A percentile compares a stretch with the other conserved stretches of the same genome.
These are phyloP conservation scores for Aspergillus phoenicis DNA, from an alignment of 2,329 filamentous ascomycete species.

Conservation along the genomic window DNA sequence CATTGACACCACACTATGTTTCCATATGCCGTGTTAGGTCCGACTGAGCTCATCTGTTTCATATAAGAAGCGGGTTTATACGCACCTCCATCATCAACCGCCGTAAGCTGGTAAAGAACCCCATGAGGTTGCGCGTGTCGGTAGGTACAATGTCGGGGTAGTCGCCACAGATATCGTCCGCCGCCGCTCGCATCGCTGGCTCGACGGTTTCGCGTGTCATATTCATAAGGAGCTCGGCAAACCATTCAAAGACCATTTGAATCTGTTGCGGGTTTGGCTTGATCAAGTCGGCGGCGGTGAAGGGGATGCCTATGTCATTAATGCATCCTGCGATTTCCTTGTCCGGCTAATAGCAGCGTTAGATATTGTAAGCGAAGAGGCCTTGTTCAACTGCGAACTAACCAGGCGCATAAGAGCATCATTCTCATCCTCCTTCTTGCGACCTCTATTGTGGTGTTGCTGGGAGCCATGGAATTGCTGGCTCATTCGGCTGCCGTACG, in stretches of 20 bases:
- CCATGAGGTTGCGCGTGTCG: conserved; percentile 93
- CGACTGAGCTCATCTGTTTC: not conserved
- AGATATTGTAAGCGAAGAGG: conserved; percentile 6
- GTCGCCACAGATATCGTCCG: conserved; percentile 82
- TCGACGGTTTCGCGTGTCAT: conserved; percentile 90
- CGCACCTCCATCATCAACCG: conserved; percentile 70
- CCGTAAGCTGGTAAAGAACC: conserved; percentile 84
- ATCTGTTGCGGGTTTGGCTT: conserved; percentile 94
- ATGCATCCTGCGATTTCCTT: conserved; percentile 94
- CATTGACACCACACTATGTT: conserved; percentile 77
- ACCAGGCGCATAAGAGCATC: conserved; percentile 62
- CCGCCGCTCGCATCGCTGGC: conserved; percentile 90
- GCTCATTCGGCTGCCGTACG: conserved; percentile 56
- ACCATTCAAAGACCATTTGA: conserved; percentile 97
- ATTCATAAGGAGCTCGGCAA: conserved; percentile 91
- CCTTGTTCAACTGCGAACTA: conserved; percentile 21
- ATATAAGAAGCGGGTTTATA: not conserved
- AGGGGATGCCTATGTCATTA: conserved; percentile 91
- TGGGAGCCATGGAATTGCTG: conserved; percentile 53
- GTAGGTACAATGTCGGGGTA: conserved; percentile 79
- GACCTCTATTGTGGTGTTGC: conserved; percentile 50
- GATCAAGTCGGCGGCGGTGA: conserved; percentile 81
- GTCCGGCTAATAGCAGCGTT: conserved; percentile 53
- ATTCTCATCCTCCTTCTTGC: conserved; percentile 60
- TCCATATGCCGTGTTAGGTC: conserved; percentile 5